Conservation (phyloP, 2,329 filamentous ascomycete species). For the Teratosphaeria viscida region DNA sequence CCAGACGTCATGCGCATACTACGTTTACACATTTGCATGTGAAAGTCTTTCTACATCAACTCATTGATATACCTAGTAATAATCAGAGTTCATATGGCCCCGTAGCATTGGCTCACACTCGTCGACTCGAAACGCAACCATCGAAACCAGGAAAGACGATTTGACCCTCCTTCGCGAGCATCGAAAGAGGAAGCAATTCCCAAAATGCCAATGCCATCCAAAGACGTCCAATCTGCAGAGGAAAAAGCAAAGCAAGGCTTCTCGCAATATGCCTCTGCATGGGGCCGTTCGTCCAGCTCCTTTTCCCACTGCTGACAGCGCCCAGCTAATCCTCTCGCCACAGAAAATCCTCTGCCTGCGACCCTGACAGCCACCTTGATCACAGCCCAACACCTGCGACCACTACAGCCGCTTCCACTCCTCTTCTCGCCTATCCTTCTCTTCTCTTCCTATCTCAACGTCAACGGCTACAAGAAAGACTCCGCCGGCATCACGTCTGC, state of each 20-base stretch:
- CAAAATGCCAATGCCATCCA: conserved; percentile 31
- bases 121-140: background rate
- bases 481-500: conserved; percentile 53
- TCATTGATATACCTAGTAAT: background rate
- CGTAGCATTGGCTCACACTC: conserved; percentile 5
- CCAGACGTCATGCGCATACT: background rate
- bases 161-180: background rate
- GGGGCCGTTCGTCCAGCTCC: conserved; percentile 37
- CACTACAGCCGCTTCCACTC: conserved; percentile 56
- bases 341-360: conserved; percentile 55
- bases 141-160: background rate
- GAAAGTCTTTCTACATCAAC: background rate
- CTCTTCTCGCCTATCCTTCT: conserved; percentile 56
- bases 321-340: conserved; percentile 24
- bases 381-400: conserved; percentile 55
- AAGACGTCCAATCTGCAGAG: conserved; percentile 21
- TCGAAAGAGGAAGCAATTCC: background rate
- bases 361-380: conserved; percentile 56
- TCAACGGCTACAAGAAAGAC: conserved; percentile 52
- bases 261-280: conserved; percentile 38
- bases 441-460: conserved; percentile 56
- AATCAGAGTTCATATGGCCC: conserved; percentile 1
- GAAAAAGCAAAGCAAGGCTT: conserved; percentile 30
- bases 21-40: background rate
- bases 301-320: conserved; percentile 7